Evolutionary conservation across 495 filamentous ascomycete genomes (phyloP), one percentile per base, ranked within the genome.

Genomic region (Aspergillus saccharolyticus): DNA sequence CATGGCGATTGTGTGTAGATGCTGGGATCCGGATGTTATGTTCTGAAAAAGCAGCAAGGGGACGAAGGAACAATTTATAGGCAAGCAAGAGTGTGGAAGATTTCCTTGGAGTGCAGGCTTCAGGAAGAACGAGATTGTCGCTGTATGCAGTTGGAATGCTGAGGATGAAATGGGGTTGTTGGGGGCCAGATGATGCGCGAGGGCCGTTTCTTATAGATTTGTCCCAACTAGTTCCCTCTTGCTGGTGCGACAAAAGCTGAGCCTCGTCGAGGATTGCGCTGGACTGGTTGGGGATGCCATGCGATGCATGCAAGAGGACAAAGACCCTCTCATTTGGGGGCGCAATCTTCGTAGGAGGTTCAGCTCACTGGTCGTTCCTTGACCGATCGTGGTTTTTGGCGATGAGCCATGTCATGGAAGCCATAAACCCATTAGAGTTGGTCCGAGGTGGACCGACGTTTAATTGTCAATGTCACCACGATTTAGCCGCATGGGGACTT

Each of bases 1-100:
- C 70, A 72, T 72, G 17, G 22, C 69, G 63, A 45, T 33, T 49
- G 42, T 61, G 46, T 12, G 9, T 30, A 14, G 14, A n/a, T 2
- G 21, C 1, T 28, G 14, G 5, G 47, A 28, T 16, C 28, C 22
- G 17, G 44, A 49, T 49, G 16, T 24, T 16, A 21, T 39, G 33
- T 8, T 39, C 7, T 39, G 10, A 12, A 30, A 15, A 30, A 15
- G 19, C 3, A 24, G 18, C 24, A 48, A 48, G 22, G 20, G 45
- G 25, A 28, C 9, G 6, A 48, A 48, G 22, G n/a, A n/a, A 49
- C 16, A 21, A 16, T 4, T 28, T 24, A 50, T 39, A 39, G 4
- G 33, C 33, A 39, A 39, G 10, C 12, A 39, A 15, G 2, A 12
- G 33, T 6, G 14, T 39, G 14, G 4, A 28, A 8, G 33, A 39